Conservation (phyloP, 2,329 filamentous ascomycete genomes). For the Apiospora aurea region DNA sequence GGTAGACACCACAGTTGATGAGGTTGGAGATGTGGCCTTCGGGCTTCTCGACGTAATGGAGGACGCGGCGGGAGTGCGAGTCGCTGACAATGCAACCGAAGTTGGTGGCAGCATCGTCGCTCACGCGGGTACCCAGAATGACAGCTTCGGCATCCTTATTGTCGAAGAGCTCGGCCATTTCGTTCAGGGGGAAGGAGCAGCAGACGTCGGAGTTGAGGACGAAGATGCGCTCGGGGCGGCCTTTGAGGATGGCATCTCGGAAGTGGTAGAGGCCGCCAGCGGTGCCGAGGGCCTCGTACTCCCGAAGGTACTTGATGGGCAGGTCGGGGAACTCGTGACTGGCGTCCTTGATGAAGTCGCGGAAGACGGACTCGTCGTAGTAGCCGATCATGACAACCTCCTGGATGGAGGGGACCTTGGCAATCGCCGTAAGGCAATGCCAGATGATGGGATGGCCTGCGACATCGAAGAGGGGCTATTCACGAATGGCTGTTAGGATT, state of each 20-base stretch:
- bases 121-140: conserved; percentile 90
- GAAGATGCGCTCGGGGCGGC: conserved; percentile 92
- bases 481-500: not conserved
- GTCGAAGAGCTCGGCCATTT: conserved; percentile 94
- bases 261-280: conserved; percentile 98
- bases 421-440: conserved; percentile 92
- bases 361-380: conserved; percentile 97
- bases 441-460: conserved; percentile 98
- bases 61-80: conserved; percentile 88
- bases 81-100: conserved; percentile 99
- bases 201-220: conserved; percentile 98
- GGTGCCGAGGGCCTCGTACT: conserved; percentile 95
- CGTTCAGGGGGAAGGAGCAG: conserved; percentile 94
- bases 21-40: conserved; percentile 97
- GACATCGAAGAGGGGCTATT: conserved; percentile 95
- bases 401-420: conserved; percentile 87
- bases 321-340: conserved; percentile 85
- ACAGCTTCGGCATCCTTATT: conserved; percentile 97
- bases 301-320: conserved; percentile 92
- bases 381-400: conserved; percentile 99
- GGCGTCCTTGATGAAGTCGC: conserved; percentile 96
- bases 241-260: conserved; percentile 97
- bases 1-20: conserved; percentile 99
- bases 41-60: conserved; percentile 99
- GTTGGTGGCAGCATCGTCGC: conserved; percentile 90